A percentile compares a stretch with the other conserved stretches of the same genome.
phyloP scores from a whole-genome alignment of 2,329 filamentous ascomycete species.

The Paraconiothyrium sp. region DNA sequence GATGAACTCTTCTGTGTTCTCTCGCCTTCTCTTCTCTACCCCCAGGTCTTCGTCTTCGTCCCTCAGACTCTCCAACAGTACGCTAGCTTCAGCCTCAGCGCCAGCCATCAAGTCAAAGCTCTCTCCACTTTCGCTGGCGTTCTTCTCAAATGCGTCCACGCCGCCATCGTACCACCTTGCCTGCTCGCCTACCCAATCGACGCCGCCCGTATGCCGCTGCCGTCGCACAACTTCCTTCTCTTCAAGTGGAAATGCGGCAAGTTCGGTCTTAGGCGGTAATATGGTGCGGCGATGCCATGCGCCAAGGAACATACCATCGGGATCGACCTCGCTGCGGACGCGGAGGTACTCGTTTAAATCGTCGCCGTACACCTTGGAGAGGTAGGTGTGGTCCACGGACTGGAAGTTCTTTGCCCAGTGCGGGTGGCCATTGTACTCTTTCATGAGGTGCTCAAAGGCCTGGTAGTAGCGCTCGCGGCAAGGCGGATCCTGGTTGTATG shows the following conservation, averaged over 20 bases:
- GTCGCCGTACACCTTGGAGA: conserved; percentile 75
- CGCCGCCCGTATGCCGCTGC: conserved; percentile 40
- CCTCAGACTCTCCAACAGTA: conserved; percentile 42
- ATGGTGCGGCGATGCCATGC: conserved; percentile 80
- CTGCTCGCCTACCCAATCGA: conserved; percentile 52
- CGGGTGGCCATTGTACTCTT: conserved; percentile 79
- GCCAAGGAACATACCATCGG: conserved; percentile 86
- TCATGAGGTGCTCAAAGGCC: conserved; percentile 92
- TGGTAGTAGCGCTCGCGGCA: conserved; percentile 82
- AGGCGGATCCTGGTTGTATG: conserved; percentile 80
- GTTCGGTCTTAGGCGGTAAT: conserved; percentile 40
- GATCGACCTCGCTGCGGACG: conserved; percentile 76
- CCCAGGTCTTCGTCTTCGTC: conserved; percentile 28
- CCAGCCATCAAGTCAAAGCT: conserved; percentile 59
- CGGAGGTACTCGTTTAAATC: conserved; percentile 72
- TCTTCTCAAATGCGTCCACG: conserved; percentile 41
- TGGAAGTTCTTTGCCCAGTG: conserved; percentile 95
- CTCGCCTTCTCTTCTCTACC: conserved; percentile 28
- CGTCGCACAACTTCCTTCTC: conserved; percentile 55
- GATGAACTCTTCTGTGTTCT: conserved; percentile 27
- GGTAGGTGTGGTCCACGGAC: conserved; percentile 65
- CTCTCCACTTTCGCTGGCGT: conserved; percentile 39
- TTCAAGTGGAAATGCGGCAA: conserved; percentile 48
- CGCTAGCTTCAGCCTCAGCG: conserved; percentile 53
- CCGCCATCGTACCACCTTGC: conserved; percentile 48